Conservation (phyloP, 192 early-diverging fungal genomes). For the Diversispora eburnea region DNA sequence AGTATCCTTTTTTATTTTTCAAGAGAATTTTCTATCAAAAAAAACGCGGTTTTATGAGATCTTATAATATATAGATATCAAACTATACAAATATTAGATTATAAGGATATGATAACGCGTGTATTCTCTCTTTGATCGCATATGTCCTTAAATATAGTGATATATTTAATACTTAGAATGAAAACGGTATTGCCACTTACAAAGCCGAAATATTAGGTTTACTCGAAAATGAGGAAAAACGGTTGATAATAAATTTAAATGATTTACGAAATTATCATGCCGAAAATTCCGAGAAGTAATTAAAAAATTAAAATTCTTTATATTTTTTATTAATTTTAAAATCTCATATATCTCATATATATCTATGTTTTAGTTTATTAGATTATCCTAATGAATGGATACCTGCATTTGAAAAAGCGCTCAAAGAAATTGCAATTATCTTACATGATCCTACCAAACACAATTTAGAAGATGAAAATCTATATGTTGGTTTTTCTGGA, state of each 20-base stretch:
- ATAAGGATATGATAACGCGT: neutral
- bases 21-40: neutral
- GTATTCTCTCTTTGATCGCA: neutral
- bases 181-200: slow-evolving; percentile 7
- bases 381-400: slow-evolving; percentile 77
- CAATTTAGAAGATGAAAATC: slow-evolving; percentile 40
- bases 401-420: slow-evolving; percentile 76
- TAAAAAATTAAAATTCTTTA: neutral
- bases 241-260: slow-evolving; percentile 89
- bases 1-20: slow-evolving; percentile 12
- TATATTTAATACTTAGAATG: neutral
- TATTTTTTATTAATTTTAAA: neutral
- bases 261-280: slow-evolving; percentile 74
- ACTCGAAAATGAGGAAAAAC: slow-evolving; percentile 33
- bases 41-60: neutral
- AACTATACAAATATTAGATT: no score
- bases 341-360: neutral
- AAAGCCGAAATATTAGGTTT: slow-evolving; percentile 41
- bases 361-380: slow-evolving; percentile 50
- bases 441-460: slow-evolving; percentile 20
- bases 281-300: slow-evolving; percentile 69
- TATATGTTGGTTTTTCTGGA: slow-evolving; percentile 84
- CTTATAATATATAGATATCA: neutral
- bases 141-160: neutral
- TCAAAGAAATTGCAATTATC: slow-evolving; percentile 57